Evolutionary conservation across 2,329 filamentous ascomycete genomes (phyloP).

Genomic region (Colletotrichum falcatum): DNA sequence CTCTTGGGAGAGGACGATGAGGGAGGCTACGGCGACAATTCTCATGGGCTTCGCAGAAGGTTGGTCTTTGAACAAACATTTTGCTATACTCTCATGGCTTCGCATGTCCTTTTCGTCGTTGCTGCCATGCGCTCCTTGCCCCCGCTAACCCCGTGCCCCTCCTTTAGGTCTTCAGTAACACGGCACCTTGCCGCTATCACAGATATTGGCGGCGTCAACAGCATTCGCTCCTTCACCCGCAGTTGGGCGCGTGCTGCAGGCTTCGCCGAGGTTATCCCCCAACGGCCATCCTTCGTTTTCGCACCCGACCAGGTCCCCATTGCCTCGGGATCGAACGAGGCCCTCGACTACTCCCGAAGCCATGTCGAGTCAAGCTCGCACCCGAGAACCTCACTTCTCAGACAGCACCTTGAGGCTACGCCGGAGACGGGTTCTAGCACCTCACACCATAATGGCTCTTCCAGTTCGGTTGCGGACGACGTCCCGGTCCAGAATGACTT

Average conservation of each 20-base stretch:
- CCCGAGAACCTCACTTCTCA: conserved; percentile 59
- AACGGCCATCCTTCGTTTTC: conserved; percentile 79
- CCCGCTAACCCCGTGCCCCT: conserved; percentile 14
- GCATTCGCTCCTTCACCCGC: conserved; percentile 90
- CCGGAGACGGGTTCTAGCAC: conserved; percentile 30
- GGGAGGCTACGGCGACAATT: conserved; percentile 47
- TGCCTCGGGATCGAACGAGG: conserved; percentile 49
- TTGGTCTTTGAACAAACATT: conserved; percentile 40
- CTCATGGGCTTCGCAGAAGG: conserved; percentile 51
- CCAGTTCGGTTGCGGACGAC: conserved; percentile 39
- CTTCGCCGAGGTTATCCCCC: conserved; percentile 88
- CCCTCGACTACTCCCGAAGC: conserved; percentile 56
- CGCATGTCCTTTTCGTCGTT: conserved; percentile 5
- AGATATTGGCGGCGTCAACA: conserved; percentile 91
- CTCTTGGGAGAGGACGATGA: conserved; percentile 56
- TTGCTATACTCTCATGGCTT: neutral
- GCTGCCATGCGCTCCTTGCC: conserved; percentile 44
- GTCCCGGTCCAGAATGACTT: conserved; percentile 46
- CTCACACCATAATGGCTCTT: conserved; percentile 30
- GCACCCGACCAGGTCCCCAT: conserved; percentile 65
- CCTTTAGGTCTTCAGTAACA: conserved; percentile 67
- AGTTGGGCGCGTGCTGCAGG: conserved; percentile 92
- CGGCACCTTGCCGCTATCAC: conserved; percentile 68
- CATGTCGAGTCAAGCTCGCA: conserved; percentile 53
- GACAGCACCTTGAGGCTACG: conserved; percentile 62